Percentiles rank a stretch among this genome's conserved stretches.
These are phyloP conservation scores for Penicillium longicatenatum DNA, from an alignment of 495 filamentous ascomycete genomes.

Conservation along the genomic window DNA sequence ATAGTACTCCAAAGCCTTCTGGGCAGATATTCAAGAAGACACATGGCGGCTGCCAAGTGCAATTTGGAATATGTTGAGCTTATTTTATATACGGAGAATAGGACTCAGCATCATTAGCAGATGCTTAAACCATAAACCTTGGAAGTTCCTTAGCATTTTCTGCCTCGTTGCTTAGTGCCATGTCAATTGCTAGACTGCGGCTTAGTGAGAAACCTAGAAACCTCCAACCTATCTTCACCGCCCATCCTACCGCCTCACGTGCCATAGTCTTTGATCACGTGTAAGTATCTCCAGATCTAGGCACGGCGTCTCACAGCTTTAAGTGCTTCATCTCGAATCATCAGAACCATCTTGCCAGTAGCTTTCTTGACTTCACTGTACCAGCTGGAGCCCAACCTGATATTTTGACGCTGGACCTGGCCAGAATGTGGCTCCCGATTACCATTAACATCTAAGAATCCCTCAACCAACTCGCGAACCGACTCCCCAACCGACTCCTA, in stretches of 20 bases:
- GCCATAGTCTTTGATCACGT: neutral
- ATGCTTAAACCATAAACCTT: too few species aligned
- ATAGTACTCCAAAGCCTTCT: too few species aligned
- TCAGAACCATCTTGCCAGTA: neutral
- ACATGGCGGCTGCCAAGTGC: too few species aligned
- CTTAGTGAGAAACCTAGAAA: neutral
- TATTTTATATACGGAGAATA: too few species aligned
- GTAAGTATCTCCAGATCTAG: constrained; percentile 2
- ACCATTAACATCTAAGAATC: constrained; percentile 9
- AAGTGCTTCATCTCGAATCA: neutral
- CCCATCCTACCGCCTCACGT: neutral
- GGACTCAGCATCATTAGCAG: too few species aligned
- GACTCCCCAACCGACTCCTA: neutral
- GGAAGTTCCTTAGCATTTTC: neutral
- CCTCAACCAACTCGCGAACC: constrained; percentile 3
- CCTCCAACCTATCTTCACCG: neutral
- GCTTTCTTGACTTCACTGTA: neutral
- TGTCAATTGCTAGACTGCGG: neutral
- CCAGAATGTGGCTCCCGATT: constrained; percentile 20
- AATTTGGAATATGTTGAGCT: too few species aligned
- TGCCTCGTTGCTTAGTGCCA: too few species aligned
- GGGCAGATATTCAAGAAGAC: too few species aligned
- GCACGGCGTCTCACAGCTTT: neutral
- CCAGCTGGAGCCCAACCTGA: neutral
- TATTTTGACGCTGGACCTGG: neutral